Evolutionary conservation across 2,329 filamentous ascomycete genomes (phyloP).

Genomic region (Diplocarpon mali): DNA sequence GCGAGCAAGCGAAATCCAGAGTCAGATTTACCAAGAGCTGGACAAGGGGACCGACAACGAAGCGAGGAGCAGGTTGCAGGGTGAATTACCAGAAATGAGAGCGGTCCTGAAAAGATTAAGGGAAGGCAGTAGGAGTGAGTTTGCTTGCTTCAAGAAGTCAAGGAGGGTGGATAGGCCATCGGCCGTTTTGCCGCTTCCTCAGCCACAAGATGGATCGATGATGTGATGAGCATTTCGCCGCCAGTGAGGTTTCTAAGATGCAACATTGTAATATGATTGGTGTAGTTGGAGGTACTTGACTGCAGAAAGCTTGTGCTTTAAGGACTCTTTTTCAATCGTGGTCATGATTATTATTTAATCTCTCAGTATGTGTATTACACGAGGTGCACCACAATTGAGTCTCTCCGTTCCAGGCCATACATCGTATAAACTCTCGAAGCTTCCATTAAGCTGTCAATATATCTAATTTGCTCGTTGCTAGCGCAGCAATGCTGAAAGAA

Average conservation of each 20-base stretch:
- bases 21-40: slow-evolving; percentile 82
- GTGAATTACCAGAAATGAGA: slow-evolving; percentile 82
- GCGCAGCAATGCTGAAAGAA: too few relatives aligned
- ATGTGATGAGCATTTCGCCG: neutral
- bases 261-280: too few relatives aligned
- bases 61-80: slow-evolving; percentile 68
- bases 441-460: too few relatives aligned
- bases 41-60: slow-evolving; percentile 84
- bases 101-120: slow-evolving; percentile 72
- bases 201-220: neutral
- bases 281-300: too few relatives aligned
- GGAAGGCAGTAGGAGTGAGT: slow-evolving; percentile 74
- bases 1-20: slow-evolving; percentile 68
- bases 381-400: too few relatives aligned
- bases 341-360: too few relatives aligned
- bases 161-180: slow-evolving; percentile 12
- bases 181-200: neutral
- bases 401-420: too few relatives aligned
- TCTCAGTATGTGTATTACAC: too few relatives aligned
- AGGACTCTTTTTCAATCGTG: too few relatives aligned
- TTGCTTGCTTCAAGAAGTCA: slow-evolving; percentile 67
- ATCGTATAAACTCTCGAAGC: too few relatives aligned
- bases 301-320: too few relatives aligned
- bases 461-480: too few relatives aligned
- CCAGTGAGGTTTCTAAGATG: slow-evolving; percentile 1